Evolutionary conservation across 768 basidiomycete species (phyloP).

Genomic region (Kwoniella dendrophila): DNA sequence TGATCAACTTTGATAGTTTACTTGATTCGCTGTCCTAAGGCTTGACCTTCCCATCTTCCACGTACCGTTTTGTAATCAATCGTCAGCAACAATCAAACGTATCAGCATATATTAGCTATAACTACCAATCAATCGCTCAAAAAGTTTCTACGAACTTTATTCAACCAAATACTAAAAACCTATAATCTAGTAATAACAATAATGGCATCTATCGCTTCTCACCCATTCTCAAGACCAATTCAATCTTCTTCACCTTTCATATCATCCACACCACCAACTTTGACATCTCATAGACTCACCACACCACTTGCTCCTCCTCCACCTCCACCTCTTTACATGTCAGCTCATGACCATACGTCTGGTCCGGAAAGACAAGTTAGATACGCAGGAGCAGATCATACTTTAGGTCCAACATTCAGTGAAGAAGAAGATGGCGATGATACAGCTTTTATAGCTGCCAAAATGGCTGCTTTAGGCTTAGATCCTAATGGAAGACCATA

Average conservation of each 20-base stretch:
- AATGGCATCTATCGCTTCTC: conserved; percentile 2
- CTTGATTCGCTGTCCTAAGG: too few relatives aligned
- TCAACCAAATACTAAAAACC: neutral
- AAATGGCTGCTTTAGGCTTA: conserved; percentile 37
- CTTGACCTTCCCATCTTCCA: too few relatives aligned
- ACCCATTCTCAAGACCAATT: neutral
- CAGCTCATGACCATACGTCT: conserved; percentile 17
- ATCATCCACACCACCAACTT: neutral
- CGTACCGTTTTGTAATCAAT: too few relatives aligned
- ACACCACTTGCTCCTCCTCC: conserved; percentile 22
- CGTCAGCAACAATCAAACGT: too few relatives aligned
- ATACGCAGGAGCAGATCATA: conserved; percentile 31
- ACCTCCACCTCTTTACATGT: conserved; percentile 25
- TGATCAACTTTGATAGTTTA: too few relatives aligned
- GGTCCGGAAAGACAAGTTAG: conserved; percentile 22
- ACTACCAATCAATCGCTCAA: too few relatives aligned
- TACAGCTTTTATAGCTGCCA: conserved; percentile 39
- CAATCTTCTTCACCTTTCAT: conserved; percentile 7
- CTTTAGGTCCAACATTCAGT: conserved; percentile 43
- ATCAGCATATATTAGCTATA: too few relatives aligned
- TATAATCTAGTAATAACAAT: neutral
- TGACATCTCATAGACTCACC: conserved; percentile 1
- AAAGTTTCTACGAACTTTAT: neutral
- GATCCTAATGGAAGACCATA: conserved; percentile 27
- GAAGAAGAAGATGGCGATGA: conserved; percentile 49